Evolutionary conservation across 2,329 filamentous ascomycete genomes (phyloP), one percentile per base, ranked within the genome.

Genomic region (Colletotrichum sp.): DNA sequence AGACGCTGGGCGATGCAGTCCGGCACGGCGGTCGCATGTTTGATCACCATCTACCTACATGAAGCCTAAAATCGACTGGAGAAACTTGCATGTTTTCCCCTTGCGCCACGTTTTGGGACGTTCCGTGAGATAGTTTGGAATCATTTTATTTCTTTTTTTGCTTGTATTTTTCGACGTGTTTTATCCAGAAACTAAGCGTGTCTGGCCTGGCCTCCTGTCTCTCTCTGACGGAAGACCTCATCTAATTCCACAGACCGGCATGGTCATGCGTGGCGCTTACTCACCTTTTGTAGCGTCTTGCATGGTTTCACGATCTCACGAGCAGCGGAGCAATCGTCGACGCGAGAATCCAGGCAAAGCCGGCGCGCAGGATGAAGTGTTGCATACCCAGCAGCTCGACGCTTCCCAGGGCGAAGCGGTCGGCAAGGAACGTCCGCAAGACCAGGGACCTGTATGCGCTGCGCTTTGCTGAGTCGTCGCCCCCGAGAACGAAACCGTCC

Each of bases 401-500:
- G 36, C 78, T 84, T 4, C 88, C 86, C 28, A 86, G 77, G 8
- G 86, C 81, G 12, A 86, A 77, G 18, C 82, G 82, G 65, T 90
- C 85, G 7, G 88, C 87, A 16, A 89, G 64, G 57, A 91, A 87
- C 18, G 89, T 77, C 67, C 81, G 84, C 67, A 86, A 68, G 10
- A 89, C 82, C 3, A 84, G 78, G 5, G 79, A 76, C 36, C 83
- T 78, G 75, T 91, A 90, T 3, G 69, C 34, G 26, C 43, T 78
- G 79, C 82, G 83, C 32, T 80, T 75, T 34, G 67, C 28, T 9
- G 66, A 43, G 30, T 85, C 80, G 26, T 81, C 81, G 10, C 84
- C 79, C 10, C 79, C 72, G 18, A 90, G 79, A 6, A 90, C 83
- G 75, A 85, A 90, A 15, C 84, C 87, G 77, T 91, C 89, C 87